Conservation (phyloP, 2,329 filamentous ascomycete genomes). For the Lachnellula hyalina region DNA sequence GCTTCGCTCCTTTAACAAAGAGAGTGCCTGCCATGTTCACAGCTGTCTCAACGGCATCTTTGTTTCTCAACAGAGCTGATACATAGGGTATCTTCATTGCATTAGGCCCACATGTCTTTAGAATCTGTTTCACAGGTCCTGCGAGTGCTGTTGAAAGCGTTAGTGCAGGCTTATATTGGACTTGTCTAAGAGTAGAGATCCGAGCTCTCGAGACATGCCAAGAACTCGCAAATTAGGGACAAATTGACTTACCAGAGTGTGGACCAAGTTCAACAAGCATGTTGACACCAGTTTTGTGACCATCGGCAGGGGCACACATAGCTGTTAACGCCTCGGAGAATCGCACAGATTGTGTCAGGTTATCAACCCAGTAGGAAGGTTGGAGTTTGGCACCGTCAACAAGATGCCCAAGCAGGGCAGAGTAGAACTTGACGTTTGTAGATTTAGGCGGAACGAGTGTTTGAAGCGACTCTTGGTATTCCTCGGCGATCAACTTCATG, state of each 20-base stretch:
- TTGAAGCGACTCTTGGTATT: conserved; percentile 9
- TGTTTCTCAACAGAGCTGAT: conserved; percentile 45
- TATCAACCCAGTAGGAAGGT: conserved; percentile 41
- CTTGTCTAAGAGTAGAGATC: no score
- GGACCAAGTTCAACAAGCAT: conserved; percentile 32
- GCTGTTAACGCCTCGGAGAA: conserved; percentile 37
- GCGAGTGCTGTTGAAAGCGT: conserved; percentile 18
- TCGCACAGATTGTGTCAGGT: conserved; percentile 40
- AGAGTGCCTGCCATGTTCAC: conserved; percentile 41
- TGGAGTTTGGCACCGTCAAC: conserved; percentile 25
- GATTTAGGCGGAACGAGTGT: conserved; percentile 3
- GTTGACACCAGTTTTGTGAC: conserved; percentile 18
- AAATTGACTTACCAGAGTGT: conserved; percentile 22
- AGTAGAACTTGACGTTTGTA: conserved; percentile 17
- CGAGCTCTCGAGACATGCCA: no score
- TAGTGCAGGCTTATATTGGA: no score
- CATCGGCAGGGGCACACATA: conserved; percentile 18
- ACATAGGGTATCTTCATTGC: conserved; percentile 35
- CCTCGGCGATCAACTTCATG: conserved; percentile 23
- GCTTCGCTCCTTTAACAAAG: conserved; percentile 39
- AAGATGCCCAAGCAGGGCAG: conserved; percentile 17
- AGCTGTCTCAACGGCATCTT: conserved; percentile 43
- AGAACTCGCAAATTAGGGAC: no score
- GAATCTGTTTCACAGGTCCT: conserved; percentile 31
- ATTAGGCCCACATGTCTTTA: conserved; percentile 39